These are phyloP conservation scores for Aspergillus fijiensis DNA, from an alignment of 2,329 filamentous ascomycete species.

Conservation along the genomic window DNA sequence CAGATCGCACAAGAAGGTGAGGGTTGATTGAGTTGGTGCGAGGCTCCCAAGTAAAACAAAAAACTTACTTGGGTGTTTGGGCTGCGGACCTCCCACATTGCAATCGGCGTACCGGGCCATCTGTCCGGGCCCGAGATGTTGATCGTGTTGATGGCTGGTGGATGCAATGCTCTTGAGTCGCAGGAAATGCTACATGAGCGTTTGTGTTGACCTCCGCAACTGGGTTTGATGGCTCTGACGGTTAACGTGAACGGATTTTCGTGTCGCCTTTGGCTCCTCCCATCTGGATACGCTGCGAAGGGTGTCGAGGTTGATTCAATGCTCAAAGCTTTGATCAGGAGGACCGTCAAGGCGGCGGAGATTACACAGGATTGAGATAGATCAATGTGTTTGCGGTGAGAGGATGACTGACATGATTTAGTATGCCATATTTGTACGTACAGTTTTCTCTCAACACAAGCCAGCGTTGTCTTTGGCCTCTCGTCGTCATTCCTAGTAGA, in stretches of 20 bases:
- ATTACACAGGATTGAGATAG: slow-evolving; percentile 23
- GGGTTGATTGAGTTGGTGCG: slow-evolving; percentile 24
- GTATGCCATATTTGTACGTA: slow-evolving; percentile 34
- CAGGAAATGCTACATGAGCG: slow-evolving; percentile 12
- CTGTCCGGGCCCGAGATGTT: slow-evolving; percentile 22
- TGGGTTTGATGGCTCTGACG: slow-evolving; percentile 24
- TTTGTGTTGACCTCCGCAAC: slow-evolving; percentile 24
- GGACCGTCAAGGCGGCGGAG: slow-evolving; percentile 20
- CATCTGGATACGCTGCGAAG: slow-evolving; percentile 6
- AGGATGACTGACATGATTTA: slow-evolving; percentile 30
- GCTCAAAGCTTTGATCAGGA: slow-evolving; percentile 15
- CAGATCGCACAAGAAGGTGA: slow-evolving; percentile 26
- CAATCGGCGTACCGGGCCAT: slow-evolving; percentile 20
- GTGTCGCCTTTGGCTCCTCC: slow-evolving; percentile 18
- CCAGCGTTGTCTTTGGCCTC: slow-evolving; percentile 17
- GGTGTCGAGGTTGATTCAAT: slow-evolving; percentile 9
- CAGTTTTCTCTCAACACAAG: slow-evolving; percentile 27
- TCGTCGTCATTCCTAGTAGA: background rate
- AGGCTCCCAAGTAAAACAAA: slow-evolving; percentile 19
- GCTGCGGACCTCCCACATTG: slow-evolving; percentile 26
- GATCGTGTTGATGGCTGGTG: slow-evolving; percentile 28
- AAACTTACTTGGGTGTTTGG: slow-evolving; percentile 29
- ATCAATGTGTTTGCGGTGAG: slow-evolving; percentile 30
- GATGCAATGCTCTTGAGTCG: slow-evolving; percentile 18
- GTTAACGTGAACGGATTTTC: slow-evolving; percentile 21